Evolutionary conservation across 345 rosid species (phyloP).

Genomic region (Anacardium occidentale): DNA sequence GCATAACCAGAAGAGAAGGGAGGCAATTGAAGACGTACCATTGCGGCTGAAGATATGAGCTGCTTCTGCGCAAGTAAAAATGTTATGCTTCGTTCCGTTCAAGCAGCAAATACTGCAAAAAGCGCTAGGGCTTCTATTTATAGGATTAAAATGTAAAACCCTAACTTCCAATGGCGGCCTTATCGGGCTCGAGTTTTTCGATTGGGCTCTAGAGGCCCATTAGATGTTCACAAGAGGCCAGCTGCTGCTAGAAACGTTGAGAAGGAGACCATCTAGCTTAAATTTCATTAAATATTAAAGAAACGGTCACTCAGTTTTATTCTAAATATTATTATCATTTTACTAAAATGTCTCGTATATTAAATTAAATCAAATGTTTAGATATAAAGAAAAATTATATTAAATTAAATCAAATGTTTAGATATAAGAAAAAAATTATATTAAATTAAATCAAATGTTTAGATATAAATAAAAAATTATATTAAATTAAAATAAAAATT

Average conservation of each 20-base stretch:
- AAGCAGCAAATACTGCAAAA: neutral
- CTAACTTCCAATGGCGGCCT: neutral
- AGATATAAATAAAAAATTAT: no score
- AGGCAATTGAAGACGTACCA: conserved; percentile 27
- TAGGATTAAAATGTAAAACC: conserved; percentile 9
- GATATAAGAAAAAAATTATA: no score
- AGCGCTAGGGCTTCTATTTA: neutral
- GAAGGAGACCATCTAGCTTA: no score
- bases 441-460: no score
- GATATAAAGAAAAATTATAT: no score
- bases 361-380: no score
- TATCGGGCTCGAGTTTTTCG: neutral
- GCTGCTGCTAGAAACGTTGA: neutral
- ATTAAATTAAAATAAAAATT: no score
- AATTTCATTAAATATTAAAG: no score
- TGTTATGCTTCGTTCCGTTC: neutral
- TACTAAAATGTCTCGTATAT: no score
- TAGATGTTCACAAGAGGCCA: conserved; percentile 23
- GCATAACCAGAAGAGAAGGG: conserved; percentile 14
- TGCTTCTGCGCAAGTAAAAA: neutral
- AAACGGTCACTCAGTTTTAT: no score
- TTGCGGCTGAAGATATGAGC: conserved; percentile 26
- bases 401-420: no score
- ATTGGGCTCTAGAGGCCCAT: conserved; percentile 1
- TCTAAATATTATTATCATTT: no score